Conservation (phyloP, 768 basidiomycete species). For the Myochromella boudieri region DNA sequence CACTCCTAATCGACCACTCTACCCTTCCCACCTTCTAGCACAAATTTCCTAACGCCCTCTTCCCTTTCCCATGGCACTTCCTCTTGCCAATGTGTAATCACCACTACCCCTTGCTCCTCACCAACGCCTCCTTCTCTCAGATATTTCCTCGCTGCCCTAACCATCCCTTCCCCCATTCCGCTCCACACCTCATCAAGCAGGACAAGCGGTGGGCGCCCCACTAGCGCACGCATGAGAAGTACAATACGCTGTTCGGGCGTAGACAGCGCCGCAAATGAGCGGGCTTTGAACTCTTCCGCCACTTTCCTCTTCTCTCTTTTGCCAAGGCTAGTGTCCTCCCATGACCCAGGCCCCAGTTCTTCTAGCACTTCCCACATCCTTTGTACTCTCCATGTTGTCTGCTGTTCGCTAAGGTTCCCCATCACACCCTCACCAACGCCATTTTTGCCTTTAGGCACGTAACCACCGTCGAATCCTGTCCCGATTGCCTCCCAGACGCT, state of each 20-base stretch:
- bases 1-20: slow-evolving; percentile 5
- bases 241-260: slow-evolving; percentile 79
- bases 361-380: slow-evolving; percentile 57
- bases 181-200: slow-evolving; percentile 92
- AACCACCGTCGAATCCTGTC: slow-evolving; percentile 89
- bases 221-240: slow-evolving; percentile 83
- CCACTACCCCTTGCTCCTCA: slow-evolving; percentile 72
- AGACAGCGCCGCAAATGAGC: slow-evolving; percentile 62
- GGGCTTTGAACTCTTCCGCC: slow-evolving; percentile 43
- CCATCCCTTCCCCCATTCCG: slow-evolving; percentile 86
- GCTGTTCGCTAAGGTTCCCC: slow-evolving; percentile 30
- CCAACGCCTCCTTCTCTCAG: slow-evolving; percentile 53
- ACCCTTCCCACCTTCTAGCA: slow-evolving; percentile 31
- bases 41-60: slow-evolving; percentile 47
- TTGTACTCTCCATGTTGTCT: slow-evolving; percentile 33
- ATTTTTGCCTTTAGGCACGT: slow-evolving; percentile 47
- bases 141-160: slow-evolving; percentile 61
- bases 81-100: slow-evolving; percentile 89
- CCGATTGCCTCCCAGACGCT: slow-evolving; percentile 78
- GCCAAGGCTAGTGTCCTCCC: slow-evolving; percentile 28
- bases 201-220: slow-evolving; percentile 69
- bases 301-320: background rate
- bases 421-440: slow-evolving; percentile 49
- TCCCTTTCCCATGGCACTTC: slow-evolving; percentile 80
- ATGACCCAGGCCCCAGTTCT: slow-evolving; percentile 60